Evolutionary conservation across 2,329 filamentous ascomycete species (phyloP).

Genomic region (Aureobasidium sp.): DNA sequence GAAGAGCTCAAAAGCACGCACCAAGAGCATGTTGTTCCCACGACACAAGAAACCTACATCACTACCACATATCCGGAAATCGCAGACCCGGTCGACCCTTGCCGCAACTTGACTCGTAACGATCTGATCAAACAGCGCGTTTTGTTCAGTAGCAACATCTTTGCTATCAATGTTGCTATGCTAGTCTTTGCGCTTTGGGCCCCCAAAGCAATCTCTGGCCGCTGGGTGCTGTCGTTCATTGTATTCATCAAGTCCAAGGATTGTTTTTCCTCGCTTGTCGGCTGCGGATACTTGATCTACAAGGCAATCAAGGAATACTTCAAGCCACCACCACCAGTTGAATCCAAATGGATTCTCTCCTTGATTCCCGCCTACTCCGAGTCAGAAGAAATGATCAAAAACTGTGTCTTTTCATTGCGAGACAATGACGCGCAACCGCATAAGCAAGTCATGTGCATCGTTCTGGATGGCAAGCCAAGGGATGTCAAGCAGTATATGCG

Average conservation of each 20-base stretch:
- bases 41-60: neutral
- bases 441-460: conserved; percentile 21
- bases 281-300: conserved; percentile 12
- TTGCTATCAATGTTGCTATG: conserved; percentile 4
- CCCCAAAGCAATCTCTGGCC: neutral
- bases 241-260: conserved; percentile 22
- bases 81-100: conserved; percentile 9
- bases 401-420: conserved; percentile 19
- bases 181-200: conserved; percentile 3
- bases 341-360: conserved; percentile 20
- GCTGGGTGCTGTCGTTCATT: conserved; percentile 19
- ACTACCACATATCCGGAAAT: conserved; percentile 2
- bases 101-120: neutral
- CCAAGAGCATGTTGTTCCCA: neutral
- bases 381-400: conserved; percentile 21
- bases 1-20: conserved; percentile 6
- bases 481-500: conserved; percentile 20
- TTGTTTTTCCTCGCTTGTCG: conserved; percentile 18
- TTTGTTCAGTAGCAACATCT: neutral
- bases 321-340: conserved; percentile 14
- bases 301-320: conserved; percentile 13
- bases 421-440: conserved; percentile 20
- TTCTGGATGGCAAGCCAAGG: conserved; percentile 19
- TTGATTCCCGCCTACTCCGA: conserved; percentile 22
- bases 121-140: conserved; percentile 11